Conservation (phyloP, 371 early-diverging fungal species). For the Scutellospora calospora region DNA sequence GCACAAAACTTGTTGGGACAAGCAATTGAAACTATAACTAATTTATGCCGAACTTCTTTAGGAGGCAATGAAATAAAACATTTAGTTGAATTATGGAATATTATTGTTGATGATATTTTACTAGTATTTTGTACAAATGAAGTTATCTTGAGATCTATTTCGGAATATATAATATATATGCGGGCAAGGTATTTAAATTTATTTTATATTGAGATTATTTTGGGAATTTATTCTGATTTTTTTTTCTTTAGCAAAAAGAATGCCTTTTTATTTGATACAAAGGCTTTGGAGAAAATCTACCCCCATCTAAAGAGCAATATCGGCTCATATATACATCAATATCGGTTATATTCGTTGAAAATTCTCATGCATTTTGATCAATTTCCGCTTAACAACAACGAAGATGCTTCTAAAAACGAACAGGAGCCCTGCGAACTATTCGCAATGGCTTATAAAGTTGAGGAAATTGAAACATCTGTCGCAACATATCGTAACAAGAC, state of each 20-base stretch:
- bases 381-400: constrained; percentile 58
- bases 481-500: constrained; percentile 82
- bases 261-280: constrained; percentile 51
- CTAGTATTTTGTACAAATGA: constrained; percentile 61
- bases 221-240: not conserved
- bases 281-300: constrained; percentile 58
- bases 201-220: not conserved
- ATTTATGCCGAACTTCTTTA: constrained; percentile 50
- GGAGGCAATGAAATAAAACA: constrained; percentile 42
- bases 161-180: constrained; percentile 61
- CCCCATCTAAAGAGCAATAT: constrained; percentile 67
- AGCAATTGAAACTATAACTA: constrained; percentile 59
- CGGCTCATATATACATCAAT: constrained; percentile 61
- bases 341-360: constrained; percentile 76
- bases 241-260: constrained; percentile 48
- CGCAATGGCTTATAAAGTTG: constrained; percentile 66
- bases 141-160: constrained; percentile 64
- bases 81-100: constrained; percentile 51
- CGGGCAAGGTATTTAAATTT: constrained; percentile 56
- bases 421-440: constrained; percentile 59
- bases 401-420: constrained; percentile 48
- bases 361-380: constrained; percentile 77
- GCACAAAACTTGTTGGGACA: constrained; percentile 64
- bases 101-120: constrained; percentile 56
- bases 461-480: constrained; percentile 66